Conservation (phyloP, 108 stramenopile species). For the Schizochytrium sp. region DNA sequence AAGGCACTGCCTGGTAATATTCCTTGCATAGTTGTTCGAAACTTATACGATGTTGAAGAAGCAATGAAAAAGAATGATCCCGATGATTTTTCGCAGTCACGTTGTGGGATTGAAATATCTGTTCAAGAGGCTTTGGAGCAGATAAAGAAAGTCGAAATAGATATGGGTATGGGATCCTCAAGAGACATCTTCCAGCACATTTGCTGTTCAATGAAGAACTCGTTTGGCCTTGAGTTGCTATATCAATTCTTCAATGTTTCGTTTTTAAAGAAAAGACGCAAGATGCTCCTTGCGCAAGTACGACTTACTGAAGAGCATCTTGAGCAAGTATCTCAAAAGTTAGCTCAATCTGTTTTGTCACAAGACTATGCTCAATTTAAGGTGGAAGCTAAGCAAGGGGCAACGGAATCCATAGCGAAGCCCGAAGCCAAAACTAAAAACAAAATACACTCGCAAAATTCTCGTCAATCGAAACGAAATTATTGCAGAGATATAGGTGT, state of each 20-base stretch:
- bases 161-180: no score
- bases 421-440: no score
- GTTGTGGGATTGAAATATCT: no score
- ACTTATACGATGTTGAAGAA: conserved; percentile 9
- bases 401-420: no score
- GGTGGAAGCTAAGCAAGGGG: no score
- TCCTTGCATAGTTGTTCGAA: neutral
- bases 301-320: neutral
- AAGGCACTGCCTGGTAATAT: neutral
- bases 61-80: no score
- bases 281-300: neutral
- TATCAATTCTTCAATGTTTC: conserved; percentile 17
- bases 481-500: no score
- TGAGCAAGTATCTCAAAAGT: neutral
- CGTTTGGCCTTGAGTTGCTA: conserved; percentile 2
- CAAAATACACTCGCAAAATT: no score
- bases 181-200: conserved; percentile 1
- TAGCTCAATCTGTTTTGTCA: neutral
- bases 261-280: neutral
- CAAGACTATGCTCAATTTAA: neutral
- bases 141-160: no score
- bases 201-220: conserved; percentile 30
- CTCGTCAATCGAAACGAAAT: no score
- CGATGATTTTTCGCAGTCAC: no score
- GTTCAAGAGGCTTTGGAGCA: no score